These are phyloP conservation scores for Geotrichum siamense DNA, from an alignment of 1,139 yeast species.

Conservation along the genomic window DNA sequence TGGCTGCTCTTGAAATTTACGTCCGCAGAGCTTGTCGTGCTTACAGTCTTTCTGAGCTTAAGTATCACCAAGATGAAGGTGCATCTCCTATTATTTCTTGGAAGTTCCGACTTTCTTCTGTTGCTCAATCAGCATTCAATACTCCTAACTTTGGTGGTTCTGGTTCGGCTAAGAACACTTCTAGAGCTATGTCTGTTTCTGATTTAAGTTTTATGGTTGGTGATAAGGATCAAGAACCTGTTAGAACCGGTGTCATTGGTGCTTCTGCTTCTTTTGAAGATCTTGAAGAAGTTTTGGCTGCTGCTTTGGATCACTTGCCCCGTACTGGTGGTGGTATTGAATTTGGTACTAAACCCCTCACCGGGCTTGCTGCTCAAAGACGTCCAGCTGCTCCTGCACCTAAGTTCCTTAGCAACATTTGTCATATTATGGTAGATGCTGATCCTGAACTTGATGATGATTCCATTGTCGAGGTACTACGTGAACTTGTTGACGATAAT, in stretches of 20 bases:
- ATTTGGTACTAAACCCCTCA: slow-evolving; percentile 30
- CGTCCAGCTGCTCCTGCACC: slow-evolving; percentile 31
- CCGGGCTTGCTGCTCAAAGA: slow-evolving; percentile 30
- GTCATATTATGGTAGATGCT: slow-evolving; percentile 68
- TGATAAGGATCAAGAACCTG: slow-evolving; percentile 48
- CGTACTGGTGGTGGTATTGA: slow-evolving; percentile 32
- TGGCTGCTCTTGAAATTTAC: slow-evolving; percentile 96
- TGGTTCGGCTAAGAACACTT: slow-evolving; percentile 32
- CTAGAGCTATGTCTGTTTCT: slow-evolving; percentile 86
- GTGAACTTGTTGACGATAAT: slow-evolving; percentile 59
- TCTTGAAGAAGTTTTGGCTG: slow-evolving; percentile 69
- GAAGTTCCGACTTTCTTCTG: slow-evolving; percentile 82
- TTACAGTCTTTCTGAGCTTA: slow-evolving; percentile 73
- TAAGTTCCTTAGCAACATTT: slow-evolving; percentile 58
- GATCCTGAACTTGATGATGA: slow-evolving; percentile 71
- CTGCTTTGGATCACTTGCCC: slow-evolving; percentile 69
- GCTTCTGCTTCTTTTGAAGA: slow-evolving; percentile 84
- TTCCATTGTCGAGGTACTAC: slow-evolving; percentile 55
- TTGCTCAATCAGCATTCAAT: slow-evolving; percentile 50
- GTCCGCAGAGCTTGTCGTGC: slow-evolving; percentile 97
- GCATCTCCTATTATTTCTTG: slow-evolving; percentile 70
- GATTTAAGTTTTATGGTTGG: slow-evolving; percentile 83
- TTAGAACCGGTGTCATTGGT: slow-evolving; percentile 81
- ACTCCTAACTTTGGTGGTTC: slow-evolving; percentile 27
- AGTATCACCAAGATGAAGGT: slow-evolving; percentile 48